Evolutionary conservation across 345 rosid genomes (phyloP).

Genomic region (Cochlearia excelsa): DNA sequence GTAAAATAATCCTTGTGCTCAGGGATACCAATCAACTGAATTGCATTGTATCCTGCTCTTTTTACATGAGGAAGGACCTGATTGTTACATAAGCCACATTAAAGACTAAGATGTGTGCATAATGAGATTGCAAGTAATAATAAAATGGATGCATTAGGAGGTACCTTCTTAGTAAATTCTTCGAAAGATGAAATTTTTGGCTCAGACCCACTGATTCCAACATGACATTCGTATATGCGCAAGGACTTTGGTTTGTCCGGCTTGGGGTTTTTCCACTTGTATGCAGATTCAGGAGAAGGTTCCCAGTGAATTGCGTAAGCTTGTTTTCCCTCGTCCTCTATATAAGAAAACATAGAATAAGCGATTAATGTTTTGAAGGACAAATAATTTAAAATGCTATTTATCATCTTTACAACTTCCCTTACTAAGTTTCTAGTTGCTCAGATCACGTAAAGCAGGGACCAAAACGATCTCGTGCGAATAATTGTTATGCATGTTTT

Average conservation of each 20-base stretch:
- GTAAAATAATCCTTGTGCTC: constrained; percentile 97
- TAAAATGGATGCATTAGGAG: constrained; percentile 8
- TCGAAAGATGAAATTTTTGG: constrained; percentile 69
- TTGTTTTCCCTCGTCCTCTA: constrained; percentile 70
- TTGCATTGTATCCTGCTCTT: constrained; percentile 86
- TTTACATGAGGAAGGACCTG: constrained; percentile 95
- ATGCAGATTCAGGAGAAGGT: constrained; percentile 73
- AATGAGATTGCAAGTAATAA: constrained; percentile 7
- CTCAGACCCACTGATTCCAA: constrained; percentile 93
- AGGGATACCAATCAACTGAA: constrained; percentile 82
- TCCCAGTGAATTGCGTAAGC: constrained; percentile 96
- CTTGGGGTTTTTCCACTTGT: constrained; percentile 68
- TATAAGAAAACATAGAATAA: background rate
- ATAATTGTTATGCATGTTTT: background rate
- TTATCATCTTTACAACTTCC: too few relatives aligned
- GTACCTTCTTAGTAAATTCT: constrained; percentile 78
- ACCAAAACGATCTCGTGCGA: background rate
- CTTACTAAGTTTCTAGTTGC: constrained; percentile 3
- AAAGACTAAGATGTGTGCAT: constrained; percentile 17
- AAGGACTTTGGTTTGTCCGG: constrained; percentile 71
- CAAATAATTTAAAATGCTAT: too few relatives aligned
- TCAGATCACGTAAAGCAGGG: constrained; percentile 18
- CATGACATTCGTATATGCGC: constrained; percentile 92
- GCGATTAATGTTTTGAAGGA: background rate
- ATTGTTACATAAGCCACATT: constrained; percentile 18